Evolutionary conservation across 805 yeast species (phyloP).

Genomic region (Candida koratica): DNA sequence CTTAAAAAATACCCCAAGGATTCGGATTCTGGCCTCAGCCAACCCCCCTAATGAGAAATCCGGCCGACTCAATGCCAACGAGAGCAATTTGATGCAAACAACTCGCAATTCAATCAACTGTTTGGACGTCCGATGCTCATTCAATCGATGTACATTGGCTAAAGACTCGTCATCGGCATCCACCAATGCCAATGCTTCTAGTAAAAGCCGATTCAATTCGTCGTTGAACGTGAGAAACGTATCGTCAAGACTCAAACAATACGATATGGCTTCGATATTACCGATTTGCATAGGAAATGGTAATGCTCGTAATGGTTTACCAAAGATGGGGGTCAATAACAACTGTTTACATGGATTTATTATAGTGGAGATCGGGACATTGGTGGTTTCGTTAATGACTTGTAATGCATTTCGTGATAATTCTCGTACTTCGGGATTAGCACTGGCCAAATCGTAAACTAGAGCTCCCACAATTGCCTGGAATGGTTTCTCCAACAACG

Average conservation of each 20-base stretch:
- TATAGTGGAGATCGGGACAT: slow-evolving; percentile 65
- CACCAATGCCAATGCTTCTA: slow-evolving; percentile 89
- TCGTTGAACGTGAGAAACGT: slow-evolving; percentile 84
- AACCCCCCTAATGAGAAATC: slow-evolving; percentile 74
- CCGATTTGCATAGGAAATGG: slow-evolving; percentile 99
- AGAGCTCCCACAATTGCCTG: slow-evolving; percentile 82
- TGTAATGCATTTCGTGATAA: slow-evolving; percentile 71
- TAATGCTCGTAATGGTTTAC: slow-evolving; percentile 91
- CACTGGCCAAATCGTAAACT: slow-evolving; percentile 88
- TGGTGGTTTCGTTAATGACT: slow-evolving; percentile 65
- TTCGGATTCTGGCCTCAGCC: slow-evolving; percentile 75
- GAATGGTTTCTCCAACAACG: slow-evolving; percentile 66
- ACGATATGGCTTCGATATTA: slow-evolving; percentile 94
- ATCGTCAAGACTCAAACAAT: slow-evolving; percentile 75
- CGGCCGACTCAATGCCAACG: slow-evolving; percentile 79
- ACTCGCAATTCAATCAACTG: slow-evolving; percentile 84
- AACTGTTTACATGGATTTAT: slow-evolving; percentile 81
- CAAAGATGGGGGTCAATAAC: slow-evolving; percentile 88
- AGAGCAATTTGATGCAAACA: slow-evolving; percentile 78
- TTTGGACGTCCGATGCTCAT: slow-evolving; percentile 84
- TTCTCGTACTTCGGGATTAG: slow-evolving; percentile 76
- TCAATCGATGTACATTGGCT: slow-evolving; percentile 78
- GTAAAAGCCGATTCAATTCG: slow-evolving; percentile 75
- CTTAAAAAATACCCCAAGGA: slow-evolving; percentile 91
- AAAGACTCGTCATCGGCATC: slow-evolving; percentile 97